Evolutionary conservation across 345 rosid genomes (phyloP), one percentile per base, ranked within the genome.

Genomic region (Limnanthes douglasii): DNA sequence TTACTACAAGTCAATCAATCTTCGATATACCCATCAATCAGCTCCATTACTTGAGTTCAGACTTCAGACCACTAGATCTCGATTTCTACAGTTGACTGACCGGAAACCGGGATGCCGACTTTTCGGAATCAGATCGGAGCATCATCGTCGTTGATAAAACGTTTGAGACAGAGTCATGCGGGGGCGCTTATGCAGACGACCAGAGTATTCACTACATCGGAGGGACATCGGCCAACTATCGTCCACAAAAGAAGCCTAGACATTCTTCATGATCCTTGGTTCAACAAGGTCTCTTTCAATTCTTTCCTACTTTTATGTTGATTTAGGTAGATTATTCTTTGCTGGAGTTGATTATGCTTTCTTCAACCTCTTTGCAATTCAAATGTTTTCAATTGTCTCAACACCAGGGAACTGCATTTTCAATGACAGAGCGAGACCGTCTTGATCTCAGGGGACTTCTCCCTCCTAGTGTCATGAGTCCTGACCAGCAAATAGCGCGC

Each of bases 181-280:
- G n/a, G n/a, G n/a, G n/a, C n/a, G n/a, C n/a, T n/a, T n/a, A n/a
- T n/a, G n/a, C n/a, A n/a, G n/a, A n/a, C n/a, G n/a, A n/a, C 57
- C 17, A 69, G 86, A 59, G 64, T 61, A n/a, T 79, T 76, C 71
- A 77, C 98, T 18, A 70, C 94, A 5, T 37, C 70, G 13, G 97
- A 88, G 63, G 93, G 94, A 15, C 78, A 77, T 49, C 86, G 92
- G 7, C 98, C 93, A 11, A 61, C 83, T 21, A 77, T 90, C 23
- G 94, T 90, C 21, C 93, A 90, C 65, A 90, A 90, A 70, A 86
- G 95, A 41, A 85, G 98, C 54, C 68, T 83, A 36, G 95, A 90
- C 27, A 84, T 84, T 45, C 98, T 90, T 48, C 98, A 84, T 41
- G 95, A 90, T 56, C 95, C 98, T 35, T 83, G 94, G 98, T 90